Evolutionary conservation across 2,329 filamentous ascomycete species (phyloP).

Genomic region (Rhinocladiella similis): DNA sequence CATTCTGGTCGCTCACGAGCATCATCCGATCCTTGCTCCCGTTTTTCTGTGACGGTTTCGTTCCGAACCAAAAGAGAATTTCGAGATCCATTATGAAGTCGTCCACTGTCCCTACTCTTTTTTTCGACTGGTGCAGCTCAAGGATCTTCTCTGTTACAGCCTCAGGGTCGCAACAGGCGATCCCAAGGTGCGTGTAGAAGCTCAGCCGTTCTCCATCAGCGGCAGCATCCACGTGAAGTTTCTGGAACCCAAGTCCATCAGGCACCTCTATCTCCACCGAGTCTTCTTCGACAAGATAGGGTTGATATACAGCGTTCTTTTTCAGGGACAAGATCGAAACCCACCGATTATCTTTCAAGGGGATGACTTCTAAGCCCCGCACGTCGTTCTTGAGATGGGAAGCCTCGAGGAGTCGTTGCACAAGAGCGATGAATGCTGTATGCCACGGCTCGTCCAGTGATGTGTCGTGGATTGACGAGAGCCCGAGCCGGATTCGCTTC

Average conservation of each 20-base stretch:
- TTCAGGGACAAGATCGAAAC: slow-evolving; percentile 2
- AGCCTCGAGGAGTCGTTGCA: slow-evolving; percentile 5
- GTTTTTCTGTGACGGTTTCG: not conserved
- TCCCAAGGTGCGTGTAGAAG: slow-evolving; percentile 16
- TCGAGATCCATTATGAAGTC: slow-evolving; percentile 10
- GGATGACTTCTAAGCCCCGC: slow-evolving; percentile 9
- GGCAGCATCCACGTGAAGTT: slow-evolving; percentile 10
- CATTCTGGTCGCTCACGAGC: slow-evolving; percentile 6
- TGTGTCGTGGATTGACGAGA: slow-evolving; percentile 4
- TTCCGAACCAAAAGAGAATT: slow-evolving; percentile 20
- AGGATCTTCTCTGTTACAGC: slow-evolving; percentile 7
- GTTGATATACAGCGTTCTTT: slow-evolving; percentile 8
- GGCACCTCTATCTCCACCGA: slow-evolving; percentile 14
- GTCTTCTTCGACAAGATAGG: slow-evolving; percentile 13
- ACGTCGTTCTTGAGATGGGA: not conserved
- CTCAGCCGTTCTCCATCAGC: slow-evolving; percentile 9
- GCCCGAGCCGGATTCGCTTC: slow-evolving; percentile 6
- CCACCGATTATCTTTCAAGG: slow-evolving; percentile 7
- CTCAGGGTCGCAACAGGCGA: slow-evolving; percentile 5
- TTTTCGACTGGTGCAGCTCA: not conserved
- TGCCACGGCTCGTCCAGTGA: slow-evolving; percentile 16
- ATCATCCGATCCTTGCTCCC: not conserved
- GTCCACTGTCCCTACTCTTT: not conserved
- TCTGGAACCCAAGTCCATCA: slow-evolving; percentile 11
- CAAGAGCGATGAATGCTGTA: slow-evolving; percentile 10